Evolutionary conservation across 768 basidiomycete species (phyloP).

Genomic region (Hydnomerulius pinastri): DNA sequence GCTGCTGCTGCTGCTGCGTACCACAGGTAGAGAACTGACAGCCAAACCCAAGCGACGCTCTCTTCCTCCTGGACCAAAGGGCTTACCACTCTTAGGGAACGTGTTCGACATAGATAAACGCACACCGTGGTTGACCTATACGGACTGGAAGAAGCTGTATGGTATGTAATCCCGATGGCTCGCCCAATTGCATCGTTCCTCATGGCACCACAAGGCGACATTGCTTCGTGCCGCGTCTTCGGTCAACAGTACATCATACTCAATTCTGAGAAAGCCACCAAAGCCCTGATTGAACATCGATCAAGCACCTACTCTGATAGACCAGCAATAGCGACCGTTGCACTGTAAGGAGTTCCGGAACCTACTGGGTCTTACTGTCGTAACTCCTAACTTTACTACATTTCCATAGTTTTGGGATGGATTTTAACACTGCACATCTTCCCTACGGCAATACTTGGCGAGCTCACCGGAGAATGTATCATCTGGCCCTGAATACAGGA

Average conservation of each 20-base stretch:
- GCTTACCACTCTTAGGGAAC: conserved; percentile 28
- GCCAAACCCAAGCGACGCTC: conserved; percentile 20
- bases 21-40: conserved; percentile 7
- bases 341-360: conserved; percentile 3
- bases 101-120: conserved; percentile 23
- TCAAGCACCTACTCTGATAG: conserved; percentile 25
- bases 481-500: conserved; percentile 13
- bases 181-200: background rate
- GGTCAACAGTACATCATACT: conserved; percentile 25
- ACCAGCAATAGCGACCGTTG: conserved; percentile 6
- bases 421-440: conserved; percentile 23
- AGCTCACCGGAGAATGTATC: conserved; percentile 18
- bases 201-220: conserved; percentile 13
- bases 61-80: conserved; percentile 32
- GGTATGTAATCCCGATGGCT: conserved; percentile 22
- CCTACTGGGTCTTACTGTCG: background rate
- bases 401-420: conserved; percentile 22
- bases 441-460: conserved; percentile 20
- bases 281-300: conserved; percentile 25
- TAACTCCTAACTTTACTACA: too few species aligned
- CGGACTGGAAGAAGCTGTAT: conserved; percentile 31
- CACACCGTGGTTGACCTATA: conserved; percentile 34
- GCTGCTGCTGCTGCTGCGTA: conserved; percentile 1
- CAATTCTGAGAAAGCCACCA: conserved; percentile 24
- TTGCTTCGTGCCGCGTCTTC: conserved; percentile 20